A percentile compares a stretch with the other conserved stretches of the same genome.
phyloP scores from a whole-genome alignment of 1,284 basidiomycete genomes.

The Ceratobasidium theobromae region DNA sequence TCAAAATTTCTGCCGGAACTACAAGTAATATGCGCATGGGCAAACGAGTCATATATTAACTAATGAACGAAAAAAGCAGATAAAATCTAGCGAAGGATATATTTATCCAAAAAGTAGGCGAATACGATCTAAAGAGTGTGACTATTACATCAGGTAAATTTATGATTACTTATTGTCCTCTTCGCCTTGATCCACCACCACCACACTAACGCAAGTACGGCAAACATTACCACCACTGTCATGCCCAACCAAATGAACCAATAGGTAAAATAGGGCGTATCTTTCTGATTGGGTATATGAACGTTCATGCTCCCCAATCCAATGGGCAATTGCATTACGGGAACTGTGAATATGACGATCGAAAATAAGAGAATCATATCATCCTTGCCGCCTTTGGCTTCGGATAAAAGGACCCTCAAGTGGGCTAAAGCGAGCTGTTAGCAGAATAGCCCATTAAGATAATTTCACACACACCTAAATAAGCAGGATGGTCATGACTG shows the following conservation, averaged over 20 bases:
- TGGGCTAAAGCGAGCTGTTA: conserved; percentile 53
- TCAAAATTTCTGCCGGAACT: no score
- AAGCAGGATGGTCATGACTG: conserved; percentile 83
- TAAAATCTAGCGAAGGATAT: conserved; percentile 3
- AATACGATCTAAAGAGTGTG: no score
- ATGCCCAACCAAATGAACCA: conserved; percentile 42
- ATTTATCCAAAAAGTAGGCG: no score
- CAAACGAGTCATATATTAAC: not conserved
- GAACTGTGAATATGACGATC: conserved; percentile 63
- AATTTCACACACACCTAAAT: conserved; percentile 44
- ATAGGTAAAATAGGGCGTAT: conserved; percentile 19
- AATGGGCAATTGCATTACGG: conserved; percentile 57
- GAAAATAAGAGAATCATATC: conserved; percentile 68
- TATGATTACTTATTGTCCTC: conserved; percentile 38
- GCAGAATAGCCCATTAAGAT: not conserved
- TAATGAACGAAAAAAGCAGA: not conserved
- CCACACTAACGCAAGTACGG: conserved; percentile 51
- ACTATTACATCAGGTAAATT: not conserved
- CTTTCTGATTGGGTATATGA: conserved; percentile 5
- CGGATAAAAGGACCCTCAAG: conserved; percentile 63
- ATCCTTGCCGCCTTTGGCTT: conserved; percentile 65
- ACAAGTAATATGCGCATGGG: no score
- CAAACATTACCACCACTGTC: conserved; percentile 46
- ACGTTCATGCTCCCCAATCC: conserved; percentile 51
- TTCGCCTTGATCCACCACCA: conserved; percentile 62